A percentile compares a stretch with the other conserved stretches of the same genome.
Evolutionary conservation across 106 monocot species (phyloP).

Genomic region (Phalaenopsis aphrodite): DNA sequence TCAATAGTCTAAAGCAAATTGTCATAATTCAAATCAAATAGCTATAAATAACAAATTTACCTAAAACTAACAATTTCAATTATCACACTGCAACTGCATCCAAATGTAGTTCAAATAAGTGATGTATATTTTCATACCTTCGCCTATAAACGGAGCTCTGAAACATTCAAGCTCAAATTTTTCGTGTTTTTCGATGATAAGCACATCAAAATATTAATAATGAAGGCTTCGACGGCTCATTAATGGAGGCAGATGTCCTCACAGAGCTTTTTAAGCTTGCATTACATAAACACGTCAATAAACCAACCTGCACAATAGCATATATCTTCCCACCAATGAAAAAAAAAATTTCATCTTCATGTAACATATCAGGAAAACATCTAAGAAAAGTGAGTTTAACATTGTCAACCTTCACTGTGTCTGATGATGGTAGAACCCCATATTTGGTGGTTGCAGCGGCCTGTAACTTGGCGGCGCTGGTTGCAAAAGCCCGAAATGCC

Average conservation of each 20-base stretch:
- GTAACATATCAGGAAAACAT: conserved; percentile 3
- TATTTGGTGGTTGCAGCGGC: conserved; percentile 64
- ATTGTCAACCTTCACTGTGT: conserved; percentile 25
- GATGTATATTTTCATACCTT: no score
- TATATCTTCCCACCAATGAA: not conserved
- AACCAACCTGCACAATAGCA: conserved; percentile 5
- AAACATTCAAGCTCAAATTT: not conserved
- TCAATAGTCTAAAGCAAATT: no score
- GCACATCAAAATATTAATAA: not conserved
- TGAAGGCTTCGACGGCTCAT: not conserved
- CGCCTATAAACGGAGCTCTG: not conserved
- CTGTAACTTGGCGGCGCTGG: conserved; percentile 58
- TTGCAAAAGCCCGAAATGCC: conserved; percentile 35
- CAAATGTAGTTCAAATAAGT: no score
- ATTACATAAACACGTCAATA: not conserved
- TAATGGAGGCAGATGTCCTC: not conserved
- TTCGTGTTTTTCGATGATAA: not conserved
- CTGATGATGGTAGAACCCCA: conserved; percentile 64
- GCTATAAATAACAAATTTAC: no score
- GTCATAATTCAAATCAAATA: no score
- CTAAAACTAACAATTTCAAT: no score
- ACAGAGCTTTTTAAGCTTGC: not conserved
- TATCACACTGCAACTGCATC: no score
- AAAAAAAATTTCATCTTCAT: conserved; percentile 5
- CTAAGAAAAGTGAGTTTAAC: not conserved